Evolutionary conservation across 805 yeast species (phyloP).

Genomic region (Saturnispora ahearnii): DNA sequence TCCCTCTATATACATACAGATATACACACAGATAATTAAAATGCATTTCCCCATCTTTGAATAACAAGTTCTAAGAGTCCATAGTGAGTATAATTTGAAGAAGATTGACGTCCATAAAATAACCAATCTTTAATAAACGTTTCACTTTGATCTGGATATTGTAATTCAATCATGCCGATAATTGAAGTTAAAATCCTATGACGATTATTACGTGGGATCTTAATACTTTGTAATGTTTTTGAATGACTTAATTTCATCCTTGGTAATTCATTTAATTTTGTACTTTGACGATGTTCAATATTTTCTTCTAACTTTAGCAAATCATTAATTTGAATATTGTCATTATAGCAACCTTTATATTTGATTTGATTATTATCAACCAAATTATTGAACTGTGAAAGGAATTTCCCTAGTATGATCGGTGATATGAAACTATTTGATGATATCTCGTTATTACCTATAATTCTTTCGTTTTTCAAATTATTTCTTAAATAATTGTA

Average conservation of each 20-base stretch:
- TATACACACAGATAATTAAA: background rate
- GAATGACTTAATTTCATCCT: background rate
- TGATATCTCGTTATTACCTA: background rate
- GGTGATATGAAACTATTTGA: conserved; percentile 1
- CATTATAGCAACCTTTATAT: conserved; percentile 3
- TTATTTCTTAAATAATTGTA: background rate
- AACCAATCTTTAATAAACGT: conserved; percentile 24
- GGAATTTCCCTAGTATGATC: background rate
- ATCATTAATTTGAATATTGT: background rate
- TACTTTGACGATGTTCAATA: background rate
- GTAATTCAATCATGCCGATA: conserved; percentile 22
- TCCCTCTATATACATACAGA: background rate
- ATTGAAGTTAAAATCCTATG: conserved; percentile 17
- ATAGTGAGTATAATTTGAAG: conserved; percentile 16
- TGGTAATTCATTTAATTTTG: background rate
- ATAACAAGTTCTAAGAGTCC: conserved; percentile 21
- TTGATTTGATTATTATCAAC: background rate
- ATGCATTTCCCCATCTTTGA: conserved; percentile 6
- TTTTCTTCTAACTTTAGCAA: background rate
- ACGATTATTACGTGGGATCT: conserved; percentile 15
- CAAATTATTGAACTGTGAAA: conserved; percentile 1
- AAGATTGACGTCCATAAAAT: conserved; percentile 18
- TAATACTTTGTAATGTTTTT: conserved; percentile 9
- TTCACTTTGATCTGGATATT: conserved; percentile 15
- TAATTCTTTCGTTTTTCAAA: background rate